Conservation (phyloP, 2,329 filamentous ascomycete genomes). For the Colletotrichum chrysophilum region DNA sequence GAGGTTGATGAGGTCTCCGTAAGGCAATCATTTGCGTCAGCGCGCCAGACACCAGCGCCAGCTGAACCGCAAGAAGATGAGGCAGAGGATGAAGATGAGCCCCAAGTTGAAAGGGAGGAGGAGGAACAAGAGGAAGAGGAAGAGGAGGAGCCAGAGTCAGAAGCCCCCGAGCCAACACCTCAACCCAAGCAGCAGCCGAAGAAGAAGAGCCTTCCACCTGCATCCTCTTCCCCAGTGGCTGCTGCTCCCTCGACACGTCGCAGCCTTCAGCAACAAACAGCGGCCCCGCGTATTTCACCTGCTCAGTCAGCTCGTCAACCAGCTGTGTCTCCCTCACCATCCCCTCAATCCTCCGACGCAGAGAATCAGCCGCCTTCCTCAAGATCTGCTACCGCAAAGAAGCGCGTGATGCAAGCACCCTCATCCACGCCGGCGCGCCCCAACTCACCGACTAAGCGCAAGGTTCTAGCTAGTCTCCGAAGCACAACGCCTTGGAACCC, state of each 20-base stretch:
- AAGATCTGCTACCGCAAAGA: conserved; percentile 53
- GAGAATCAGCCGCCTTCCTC: conserved; percentile 81
- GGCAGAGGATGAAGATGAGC: neutral
- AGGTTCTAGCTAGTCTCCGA: conserved; percentile 59
- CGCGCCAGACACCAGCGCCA: conserved; percentile 19
- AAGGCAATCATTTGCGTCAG: conserved; percentile 15
- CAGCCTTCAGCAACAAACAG: conserved; percentile 49
- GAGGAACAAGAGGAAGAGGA: neutral
- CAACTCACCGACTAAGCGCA: conserved; percentile 68
- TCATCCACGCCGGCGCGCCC: conserved; percentile 41
- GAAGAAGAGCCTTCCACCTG: conserved; percentile 32
- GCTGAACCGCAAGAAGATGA: neutral
- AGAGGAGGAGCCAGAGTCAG: conserved; percentile 9
- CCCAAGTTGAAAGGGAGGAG: neutral
- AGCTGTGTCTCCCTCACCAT: conserved; percentile 66
- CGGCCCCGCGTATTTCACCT: conserved; percentile 39
- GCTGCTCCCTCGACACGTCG: conserved; percentile 9
- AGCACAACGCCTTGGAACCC: conserved; percentile 72
- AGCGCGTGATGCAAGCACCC: conserved; percentile 52
- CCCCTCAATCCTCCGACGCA: conserved; percentile 78
- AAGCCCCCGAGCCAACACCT: conserved; percentile 14
- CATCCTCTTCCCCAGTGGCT: conserved; percentile 26
- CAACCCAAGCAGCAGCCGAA: conserved; percentile 8
- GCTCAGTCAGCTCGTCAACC: conserved; percentile 57
- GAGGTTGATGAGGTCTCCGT: neutral